Base-by-base conservation (phyloP, 1,139 yeast species). In the Pneumocystis wakefieldiae region DNA sequence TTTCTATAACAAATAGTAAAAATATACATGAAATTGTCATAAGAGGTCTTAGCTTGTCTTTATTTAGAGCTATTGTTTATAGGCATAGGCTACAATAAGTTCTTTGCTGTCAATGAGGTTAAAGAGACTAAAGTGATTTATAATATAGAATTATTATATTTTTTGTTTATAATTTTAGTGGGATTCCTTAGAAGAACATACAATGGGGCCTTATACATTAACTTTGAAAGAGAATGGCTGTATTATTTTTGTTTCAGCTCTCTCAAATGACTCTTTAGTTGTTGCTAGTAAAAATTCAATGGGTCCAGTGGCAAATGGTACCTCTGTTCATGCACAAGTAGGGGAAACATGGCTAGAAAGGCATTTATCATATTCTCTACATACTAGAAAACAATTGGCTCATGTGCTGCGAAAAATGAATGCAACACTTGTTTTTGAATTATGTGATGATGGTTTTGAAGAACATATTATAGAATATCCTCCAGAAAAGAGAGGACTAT, bases 161-260 rank as follows among this genome's bases (percentile, higher is more conserved):
- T 48, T 24, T 48, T 2, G 24, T 48, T 24, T 1, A 39, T 39
- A 8, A 39, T 35, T 41, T 28, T 58, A 67, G 63, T 78, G 83
- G 77, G 76, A 74, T 0, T 71, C 72, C 68, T 73, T 91, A 35
- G 70, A 72, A 48, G 64, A 69, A 1, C 71, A 77, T 29, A 85
- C 95, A 0, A 39, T 57, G 0, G 97, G 96, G 0, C 97, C 97
- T 0, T 92, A 86, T 72, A 83, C 81, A 24, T 80, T 90, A 3
- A 84, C 97, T 0, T 78, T 86, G 57, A 92, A 92, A 72, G 95
- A 94, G 66, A 94, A 92, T 71, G 99, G 99, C 0, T 92, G 97
- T 71, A 90, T 94, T 66, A 84, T 88, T 1, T 83, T 94, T 66
- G 80, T 92, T 17, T 80, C 95, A 1, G 97, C 94, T 0, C 74